Evolutionary conservation across 2,329 filamentous ascomycete species (phyloP), one percentile per base, ranked within the genome.

Genomic region (Ambrosiella xylebori): DNA sequence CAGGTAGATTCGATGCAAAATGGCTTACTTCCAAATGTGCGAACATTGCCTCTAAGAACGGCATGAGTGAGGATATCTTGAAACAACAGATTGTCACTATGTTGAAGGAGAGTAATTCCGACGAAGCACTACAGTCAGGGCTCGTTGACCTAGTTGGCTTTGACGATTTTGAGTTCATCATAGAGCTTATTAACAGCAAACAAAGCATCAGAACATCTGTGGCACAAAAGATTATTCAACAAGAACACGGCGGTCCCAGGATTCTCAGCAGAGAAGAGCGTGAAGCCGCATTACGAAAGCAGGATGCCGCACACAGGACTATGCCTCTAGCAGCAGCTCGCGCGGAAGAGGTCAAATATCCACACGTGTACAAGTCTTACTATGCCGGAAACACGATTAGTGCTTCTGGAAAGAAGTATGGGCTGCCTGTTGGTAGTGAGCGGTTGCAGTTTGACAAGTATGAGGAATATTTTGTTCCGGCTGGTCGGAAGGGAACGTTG

Each of bases 61-160:
- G 81, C 0, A 72, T 95, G 19, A 78, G 85, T 39, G 71, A 82
- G 1, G 75, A 78, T 19, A 81, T 86, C n/a, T 76, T 97, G 45
- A 77, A 85, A 62, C 79, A 85, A 58, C 89, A 96, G 67, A 80
- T 97, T 40, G 71, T 82, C 44, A 85, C 86, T 4, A 76, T 91
- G 2, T 70, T 98, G 40, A 77, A 77, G 7, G 86, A 88, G 3
- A 71, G 73, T n/a, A 71, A 69, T 50, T 76, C 79, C 38, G 86
- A 95, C 59, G 87, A 95, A 59, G 88, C 95, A 69, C 73, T 97
- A n/a, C 91, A 97, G 68, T 90, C 89, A 66, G 82, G 84, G 45
- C 76, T 98, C 40, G 88, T 87, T 0, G 93, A 98, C 64, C 80
- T 96, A 49, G 76, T 98, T 61, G 93, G 94, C 0, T 97, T 91